Base-by-base conservation (phyloP, 2,329 filamentous ascomycete genomes). In the Alternaria brassicicola region DNA sequence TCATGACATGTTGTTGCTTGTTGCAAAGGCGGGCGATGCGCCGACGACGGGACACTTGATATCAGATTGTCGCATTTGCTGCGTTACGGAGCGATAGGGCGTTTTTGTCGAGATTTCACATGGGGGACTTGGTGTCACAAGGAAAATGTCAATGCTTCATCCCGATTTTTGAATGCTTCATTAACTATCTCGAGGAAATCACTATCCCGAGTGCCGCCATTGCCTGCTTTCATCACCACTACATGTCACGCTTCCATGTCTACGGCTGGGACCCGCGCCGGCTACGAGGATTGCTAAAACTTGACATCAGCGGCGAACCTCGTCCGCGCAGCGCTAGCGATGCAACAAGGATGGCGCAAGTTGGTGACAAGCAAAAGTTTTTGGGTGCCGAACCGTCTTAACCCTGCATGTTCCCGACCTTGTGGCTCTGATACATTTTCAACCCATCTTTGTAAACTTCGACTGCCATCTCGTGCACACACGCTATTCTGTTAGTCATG, bases 401-500 rank as follows among this genome's bases (percentile, higher is more conserved):
- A 63, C 65, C 67, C 57, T 69, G 62, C 61, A 67, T 65, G 43
- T 58, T 56, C 54, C 54, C 53, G 30, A 59, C 49, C 54, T 55
- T 57, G 57, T 57, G 36, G 26, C 45, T 53, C 53, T 41, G 41
- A 12, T 42, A 17, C 55, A 55, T 52, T 41, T 38, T 58, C 47
- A 35, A 57, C 51, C 43, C 51, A 57, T 46, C 46, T 53, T 57
- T 53, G 28, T 19, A 17, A 52, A 52, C 51, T 47, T 35, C 23
- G 41, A 56, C 50, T 33, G 42, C 38, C 41, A 48, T 28, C 43
- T 41, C 26, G 38, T 47, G 59, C 39, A 36, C 25, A 50, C 21
- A 53, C 21, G 52, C 49, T 15, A 13, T 35, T 49, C 28, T 52
- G 35, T 8, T 13, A 45, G 63, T 39, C 46, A 95, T 94, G 91